Evolutionary conservation across 228 moss, liverwort and hornwort genomes (phyloP), one percentile per base, ranked within the genome.

Genomic region (Sphagnum fallax): DNA sequence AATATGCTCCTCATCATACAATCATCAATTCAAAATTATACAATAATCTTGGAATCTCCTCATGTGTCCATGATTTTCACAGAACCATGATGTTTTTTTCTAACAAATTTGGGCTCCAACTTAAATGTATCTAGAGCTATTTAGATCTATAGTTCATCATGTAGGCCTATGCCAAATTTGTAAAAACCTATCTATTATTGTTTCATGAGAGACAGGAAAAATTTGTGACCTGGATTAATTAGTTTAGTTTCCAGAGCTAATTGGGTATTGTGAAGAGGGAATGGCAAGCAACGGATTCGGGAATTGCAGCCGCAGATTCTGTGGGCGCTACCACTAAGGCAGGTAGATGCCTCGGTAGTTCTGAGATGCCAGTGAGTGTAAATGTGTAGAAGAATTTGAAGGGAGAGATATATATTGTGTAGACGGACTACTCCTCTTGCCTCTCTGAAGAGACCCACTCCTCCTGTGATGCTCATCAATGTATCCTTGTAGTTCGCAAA

Each of bases 341-440:
- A 8, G 82, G 76, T 51, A 86, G 14, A 4, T 79, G 18, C 6
- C 51, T 65, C 8, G 86, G 86, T 71, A 86, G 52, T 13, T 80
- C 78, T 0, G 86, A 76, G 6, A 86, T 67, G 4, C 55, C 55
- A 57, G 55, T 8, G 53, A 82, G 10, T 13, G 82, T 79, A 73
- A 86, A 86, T 8, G 85, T 86, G 77, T 86, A 86, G 82, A 80
- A n/a, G 65, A 86, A 86, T 64, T 86, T 86, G 80, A 86, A 83
- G 18, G 86, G 83, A 49, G 83, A 78, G 16, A n/a, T n/a, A n/a
- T n/a, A 86, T 48, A 13, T 82, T 82, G 48, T 86, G 86, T 16
- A 86, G 76, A 48, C 78, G 82, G 4, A 82, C 16, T 15, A 86
- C 86, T 50, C 86, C 86, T 64, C 65, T 82, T 5, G 82, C 82